Evolutionary conservation across 2,329 filamentous ascomycete species (phyloP), one percentile per base, ranked within the genome.

Genomic region (Paecilomyces fulvus): DNA sequence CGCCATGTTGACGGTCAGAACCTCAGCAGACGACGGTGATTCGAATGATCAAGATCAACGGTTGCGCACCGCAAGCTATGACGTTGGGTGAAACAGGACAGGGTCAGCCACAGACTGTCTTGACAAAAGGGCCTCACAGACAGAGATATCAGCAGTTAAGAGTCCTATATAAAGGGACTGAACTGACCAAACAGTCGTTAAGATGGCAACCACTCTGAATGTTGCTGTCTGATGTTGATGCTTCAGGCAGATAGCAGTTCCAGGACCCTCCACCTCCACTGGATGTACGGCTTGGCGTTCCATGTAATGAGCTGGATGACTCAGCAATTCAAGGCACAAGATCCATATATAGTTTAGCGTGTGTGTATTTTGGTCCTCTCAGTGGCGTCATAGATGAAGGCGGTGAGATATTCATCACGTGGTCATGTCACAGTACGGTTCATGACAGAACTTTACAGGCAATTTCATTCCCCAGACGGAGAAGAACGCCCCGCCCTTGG

Each of bases 1-100:
- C 71, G 90, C 87, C 92, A 96, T 96, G 81, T 82, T 88, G 66
- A 75, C 79, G 63, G 64, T 61, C 49, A 49, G 7, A 8, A 43
- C 17, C 37, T 17, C 14, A 43, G 14, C 37, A 17, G n/a, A 12
- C 37, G 37, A 43, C n/a, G 9, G 37, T 43, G 37, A 17, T 9
- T 43, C 14, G 7, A 43, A 43, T 17, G 37, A 43, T 9, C n/a
- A 43, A 20, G n/a, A 43, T 43, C 37, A 43, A 43, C 37, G 14
- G 5, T 43, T 43, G 48, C 48, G 48, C 21, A 23, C 20, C 21
- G 48, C 48, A 49, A 23, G 21, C 48, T 49, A 28, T 49, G 48
- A 49, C 48, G 48, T 49, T 49, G 10, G 21, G 48, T 49, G 48
- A 21, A 49, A 49, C 48, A 49, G 48, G 9, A 49, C 20, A 23